phyloP scores from a whole-genome alignment of 768 basidiomycete species.

The Coprinopsis sp. region DNA sequence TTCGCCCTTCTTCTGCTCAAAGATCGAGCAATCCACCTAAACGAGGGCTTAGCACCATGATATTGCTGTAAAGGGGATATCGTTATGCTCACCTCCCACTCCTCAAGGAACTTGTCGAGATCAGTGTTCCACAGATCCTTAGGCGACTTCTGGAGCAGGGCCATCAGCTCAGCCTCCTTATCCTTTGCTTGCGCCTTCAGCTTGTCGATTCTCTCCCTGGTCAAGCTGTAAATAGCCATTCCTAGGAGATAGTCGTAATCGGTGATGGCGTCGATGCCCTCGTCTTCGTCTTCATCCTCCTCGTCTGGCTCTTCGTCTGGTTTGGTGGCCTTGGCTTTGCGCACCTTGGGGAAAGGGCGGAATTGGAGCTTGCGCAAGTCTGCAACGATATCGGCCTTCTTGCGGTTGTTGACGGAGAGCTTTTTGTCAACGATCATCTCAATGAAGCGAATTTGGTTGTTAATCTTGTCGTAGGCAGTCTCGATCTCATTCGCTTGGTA shows the following conservation, averaged over 20 bases:
- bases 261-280: constrained; percentile 28
- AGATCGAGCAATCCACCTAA: constrained; percentile 43
- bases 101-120: constrained; percentile 73
- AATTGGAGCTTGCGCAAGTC: constrained; percentile 84
- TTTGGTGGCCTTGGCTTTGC: constrained; percentile 58
- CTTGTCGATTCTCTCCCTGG: constrained; percentile 91
- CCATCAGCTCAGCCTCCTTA: constrained; percentile 79
- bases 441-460: constrained; percentile 95
- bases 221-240: constrained; percentile 95
- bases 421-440: constrained; percentile 90
- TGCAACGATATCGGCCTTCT: constrained; percentile 77
- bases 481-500: constrained; percentile 80
- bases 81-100: constrained; percentile 64
- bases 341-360: constrained; percentile 83
- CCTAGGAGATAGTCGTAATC: constrained; percentile 94
- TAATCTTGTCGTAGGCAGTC: constrained; percentile 72
- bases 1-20: constrained; percentile 36
- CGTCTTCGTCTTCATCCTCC: constrained; percentile 31
- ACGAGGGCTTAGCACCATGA: constrained; percentile 12
- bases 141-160: constrained; percentile 71
- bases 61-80: neutral
- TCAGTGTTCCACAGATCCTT: constrained; percentile 88
- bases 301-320: constrained; percentile 48
- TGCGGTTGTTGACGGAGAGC: constrained; percentile 79
- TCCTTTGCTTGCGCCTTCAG: constrained; percentile 72